Conservation (phyloP, 805 yeast genomes). For the Saccharomyces paradoxus region DNA sequence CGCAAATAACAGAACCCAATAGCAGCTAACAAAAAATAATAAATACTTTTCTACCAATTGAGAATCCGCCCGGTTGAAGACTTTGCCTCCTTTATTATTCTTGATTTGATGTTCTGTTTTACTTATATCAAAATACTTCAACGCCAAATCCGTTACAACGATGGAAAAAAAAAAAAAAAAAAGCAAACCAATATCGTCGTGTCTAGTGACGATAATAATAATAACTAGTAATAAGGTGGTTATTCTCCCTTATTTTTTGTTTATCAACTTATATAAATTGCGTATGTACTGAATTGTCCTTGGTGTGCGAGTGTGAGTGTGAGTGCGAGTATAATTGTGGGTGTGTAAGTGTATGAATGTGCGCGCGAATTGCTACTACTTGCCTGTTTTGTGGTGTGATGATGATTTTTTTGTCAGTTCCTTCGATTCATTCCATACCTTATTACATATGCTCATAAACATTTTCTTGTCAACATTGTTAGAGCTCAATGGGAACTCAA, state of each 20-base stretch:
- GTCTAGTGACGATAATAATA: background rate
- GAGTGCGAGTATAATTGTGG: background rate
- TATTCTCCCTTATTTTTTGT: background rate
- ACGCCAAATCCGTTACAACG: background rate
- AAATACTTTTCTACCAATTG: background rate
- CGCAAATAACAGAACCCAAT: background rate
- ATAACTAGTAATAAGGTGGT: background rate
- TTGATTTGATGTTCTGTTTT: background rate
- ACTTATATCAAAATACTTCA: background rate
- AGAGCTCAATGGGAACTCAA: slow-evolving; percentile 18
- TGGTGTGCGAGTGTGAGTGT: background rate
- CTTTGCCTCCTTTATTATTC: background rate
- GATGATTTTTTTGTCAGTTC: slow-evolving; percentile 3
- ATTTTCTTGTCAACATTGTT: slow-evolving; percentile 23
- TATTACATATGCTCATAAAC: slow-evolving; percentile 29
- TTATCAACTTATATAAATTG: background rate
- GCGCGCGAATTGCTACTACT: background rate
- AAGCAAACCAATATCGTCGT: background rate
- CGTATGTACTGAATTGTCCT: background rate
- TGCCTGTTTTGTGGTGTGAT: background rate
- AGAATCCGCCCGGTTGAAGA: background rate
- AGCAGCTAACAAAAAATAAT: background rate
- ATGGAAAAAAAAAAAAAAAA: background rate
- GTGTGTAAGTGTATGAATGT: background rate
- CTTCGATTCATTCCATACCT: slow-evolving; percentile 28